These are phyloP conservation scores for Acorus gramineus DNA, from an alignment of 106 monocot genomes.

Conservation along the genomic window DNA sequence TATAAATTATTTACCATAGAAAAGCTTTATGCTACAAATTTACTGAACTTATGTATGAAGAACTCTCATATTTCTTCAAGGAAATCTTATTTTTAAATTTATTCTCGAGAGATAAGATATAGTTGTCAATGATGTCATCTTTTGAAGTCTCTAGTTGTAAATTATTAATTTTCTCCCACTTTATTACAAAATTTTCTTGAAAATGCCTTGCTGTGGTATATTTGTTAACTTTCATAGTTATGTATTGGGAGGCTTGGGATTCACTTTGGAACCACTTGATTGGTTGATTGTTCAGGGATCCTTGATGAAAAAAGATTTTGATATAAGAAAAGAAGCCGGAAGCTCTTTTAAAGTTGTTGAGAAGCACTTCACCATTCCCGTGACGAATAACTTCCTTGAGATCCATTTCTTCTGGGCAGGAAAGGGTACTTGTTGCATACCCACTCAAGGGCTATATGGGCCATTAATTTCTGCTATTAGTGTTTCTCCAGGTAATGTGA, in stretches of 20 bases:
- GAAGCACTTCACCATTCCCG: constrained; percentile 2
- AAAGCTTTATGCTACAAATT: no score
- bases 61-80: no score
- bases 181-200: no score
- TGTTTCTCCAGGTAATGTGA: constrained; percentile 10
- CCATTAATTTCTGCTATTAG: constrained; percentile 20
- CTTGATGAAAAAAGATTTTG: constrained; percentile 15
- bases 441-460: constrained; percentile 10
- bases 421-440: constrained; percentile 23
- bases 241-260: not conserved
- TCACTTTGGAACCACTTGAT: not conserved
- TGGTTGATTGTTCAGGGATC: constrained; percentile 4
- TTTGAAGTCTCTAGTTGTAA: no score
- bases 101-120: no score
- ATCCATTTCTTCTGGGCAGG: constrained; percentile 27
- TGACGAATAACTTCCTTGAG: constrained; percentile 21
- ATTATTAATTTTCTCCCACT: no score
- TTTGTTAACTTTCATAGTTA: no score
- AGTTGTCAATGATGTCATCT: no score
- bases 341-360: constrained; percentile 10
- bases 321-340: constrained; percentile 16
- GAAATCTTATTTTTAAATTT: no score
- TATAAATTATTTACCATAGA: no score
- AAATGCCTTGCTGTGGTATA: no score
- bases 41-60: no score